These are phyloP conservation scores for Chlorophyllum brunneum DNA, from an alignment of 768 basidiomycete species.

Conservation along the genomic window DNA sequence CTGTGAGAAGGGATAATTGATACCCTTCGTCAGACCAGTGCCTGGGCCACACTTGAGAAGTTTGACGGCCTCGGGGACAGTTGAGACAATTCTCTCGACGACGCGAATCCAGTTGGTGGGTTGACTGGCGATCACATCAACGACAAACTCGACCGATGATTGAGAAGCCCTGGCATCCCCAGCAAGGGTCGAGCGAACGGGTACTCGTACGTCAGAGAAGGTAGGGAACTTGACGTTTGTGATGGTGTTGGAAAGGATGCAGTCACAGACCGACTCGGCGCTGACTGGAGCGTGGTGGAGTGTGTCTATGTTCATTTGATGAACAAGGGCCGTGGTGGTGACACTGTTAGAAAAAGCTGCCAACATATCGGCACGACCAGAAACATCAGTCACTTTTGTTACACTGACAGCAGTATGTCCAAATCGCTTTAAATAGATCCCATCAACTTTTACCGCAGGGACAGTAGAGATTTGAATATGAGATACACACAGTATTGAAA, in stretches of 20 bases:
- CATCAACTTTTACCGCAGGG: no score
- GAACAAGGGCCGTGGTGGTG: slow-evolving; percentile 30
- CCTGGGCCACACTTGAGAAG: slow-evolving; percentile 53
- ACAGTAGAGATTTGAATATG: background rate
- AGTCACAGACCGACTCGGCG: slow-evolving; percentile 27
- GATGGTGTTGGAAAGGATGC: slow-evolving; percentile 40
- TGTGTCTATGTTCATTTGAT: slow-evolving; percentile 42
- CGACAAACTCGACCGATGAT: slow-evolving; percentile 38
- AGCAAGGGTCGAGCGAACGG: slow-evolving; percentile 42
- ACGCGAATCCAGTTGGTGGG: slow-evolving; percentile 53
- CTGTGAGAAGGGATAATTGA: slow-evolving; percentile 31
- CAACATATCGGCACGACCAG: slow-evolving; percentile 52
- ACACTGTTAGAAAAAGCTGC: slow-evolving; percentile 36
- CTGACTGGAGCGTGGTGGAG: slow-evolving; percentile 48
- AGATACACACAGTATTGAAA: slow-evolving; percentile 22
- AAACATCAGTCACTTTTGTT: slow-evolving; percentile 52
- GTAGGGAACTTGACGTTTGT: slow-evolving; percentile 46
- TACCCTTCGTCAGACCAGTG: slow-evolving; percentile 30
- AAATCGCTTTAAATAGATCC: slow-evolving; percentile 14
- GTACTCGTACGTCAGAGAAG: slow-evolving; percentile 40
- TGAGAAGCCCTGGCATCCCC: slow-evolving; percentile 27
- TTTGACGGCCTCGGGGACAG: slow-evolving; percentile 24
- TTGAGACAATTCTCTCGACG: slow-evolving; percentile 24
- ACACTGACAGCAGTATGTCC: slow-evolving; percentile 31
- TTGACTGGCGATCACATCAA: slow-evolving; percentile 46